Evolutionary conservation across 1,139 yeast species (phyloP).

Genomic region (Saccharomycopsis hybrid): DNA sequence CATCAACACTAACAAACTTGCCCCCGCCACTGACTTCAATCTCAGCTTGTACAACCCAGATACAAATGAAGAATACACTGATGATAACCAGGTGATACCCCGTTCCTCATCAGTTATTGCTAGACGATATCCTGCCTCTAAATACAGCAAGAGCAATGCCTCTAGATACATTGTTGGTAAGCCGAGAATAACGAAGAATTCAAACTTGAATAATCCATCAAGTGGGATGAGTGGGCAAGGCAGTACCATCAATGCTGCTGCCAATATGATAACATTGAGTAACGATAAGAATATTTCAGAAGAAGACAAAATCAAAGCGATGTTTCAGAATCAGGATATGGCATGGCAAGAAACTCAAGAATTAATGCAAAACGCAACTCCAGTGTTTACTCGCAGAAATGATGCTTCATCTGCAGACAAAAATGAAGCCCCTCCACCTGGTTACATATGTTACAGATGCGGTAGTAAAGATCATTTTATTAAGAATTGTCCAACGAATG

Average conservation of each 20-base stretch:
- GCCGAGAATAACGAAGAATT: conserved; percentile 50
- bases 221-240: conserved; percentile 3
- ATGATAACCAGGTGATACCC: conserved; percentile 78
- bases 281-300: conserved; percentile 48
- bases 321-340: conserved; percentile 89
- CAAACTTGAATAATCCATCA: conserved; percentile 24
- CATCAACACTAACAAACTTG: conserved; percentile 71
- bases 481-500: conserved; percentile 88
- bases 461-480: conserved; percentile 98
- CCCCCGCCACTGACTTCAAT: conserved; percentile 81
- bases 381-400: conserved; percentile 48
- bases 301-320: conserved; percentile 80
- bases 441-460: conserved; percentile 92
- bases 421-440: conserved; percentile 82
- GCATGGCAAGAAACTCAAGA: conserved; percentile 96
- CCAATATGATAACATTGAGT: conserved; percentile 20
- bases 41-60: conserved; percentile 71
- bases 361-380: conserved; percentile 71
- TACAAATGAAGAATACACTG: conserved; percentile 74
- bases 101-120: conserved; percentile 82
- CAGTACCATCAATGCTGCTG: conserved; percentile 21
- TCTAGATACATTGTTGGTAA: conserved; percentile 82
- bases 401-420: conserved; percentile 29
- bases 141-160: conserved; percentile 60
- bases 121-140: conserved; percentile 67